Base-by-base conservation (phyloP, 148 eudicot species). In the Rheum nobile region DNA sequence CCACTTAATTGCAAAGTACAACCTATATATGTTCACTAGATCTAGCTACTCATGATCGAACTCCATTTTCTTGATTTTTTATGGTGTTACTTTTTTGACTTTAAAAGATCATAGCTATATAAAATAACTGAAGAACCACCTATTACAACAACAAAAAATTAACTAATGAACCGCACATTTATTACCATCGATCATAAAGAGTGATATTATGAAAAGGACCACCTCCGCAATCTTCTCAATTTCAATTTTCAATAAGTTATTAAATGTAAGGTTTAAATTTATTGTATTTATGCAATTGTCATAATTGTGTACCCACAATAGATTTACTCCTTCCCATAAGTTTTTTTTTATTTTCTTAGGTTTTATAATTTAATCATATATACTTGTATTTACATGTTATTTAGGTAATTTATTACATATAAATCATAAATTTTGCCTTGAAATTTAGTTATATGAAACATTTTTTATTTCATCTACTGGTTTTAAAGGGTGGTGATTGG, bases 1-100 rank as follows among this genome's bases (percentile, higher is more conserved):
- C 70, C 70, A 65, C 70, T 65, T n/a, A n/a, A n/a, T n/a, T 65
- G 70, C 70, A 16, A 65, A 65, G 70, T 65, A 65, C 70, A 65
- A 65, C 70, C 70, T 65, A 65, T 55, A 3, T 22, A 2, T 7
- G 67, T 13, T 65, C 70, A 65, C 70, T 65, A 65, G 70, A 65
- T 65, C 70, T 65, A 65, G 39, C 39, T 65, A 13, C 14, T 7
- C 70, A 65, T 16, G 14, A 12, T 57, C 12, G 17, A 65, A 65
- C 70, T 32, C 70, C 10, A 65, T 65, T 6, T 32, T 32, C 32
- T 4, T 31, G 13, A 13, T 65, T 65, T 29, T 65, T 65, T 65
- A 65, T 65, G 70, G 1, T 65, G 70, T 34, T 65, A 65, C 69
- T 65, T 65, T 65, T 34, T 65, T 65, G 70, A 65, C 70, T 65